Percentiles rank a stretch among this genome's conserved stretches.
Evolutionary conservation across 345 rosid genomes (phyloP).

Genomic region (Microthlaspi erraticum): DNA sequence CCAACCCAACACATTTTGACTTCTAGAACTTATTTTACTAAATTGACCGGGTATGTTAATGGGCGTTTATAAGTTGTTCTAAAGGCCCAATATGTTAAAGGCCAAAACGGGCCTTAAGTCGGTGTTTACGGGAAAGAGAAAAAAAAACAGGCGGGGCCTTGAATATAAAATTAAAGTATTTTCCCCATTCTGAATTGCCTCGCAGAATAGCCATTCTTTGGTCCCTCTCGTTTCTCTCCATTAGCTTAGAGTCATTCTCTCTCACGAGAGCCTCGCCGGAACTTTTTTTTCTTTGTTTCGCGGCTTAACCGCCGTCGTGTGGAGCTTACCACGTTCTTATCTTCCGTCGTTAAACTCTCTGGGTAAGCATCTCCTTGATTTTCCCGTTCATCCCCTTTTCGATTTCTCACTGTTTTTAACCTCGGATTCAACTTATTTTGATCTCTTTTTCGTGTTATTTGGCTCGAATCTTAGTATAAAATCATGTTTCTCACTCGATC

Average conservation of each 20-base stretch:
- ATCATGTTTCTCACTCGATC: conserved; percentile 21
- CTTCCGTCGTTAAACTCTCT: background rate
- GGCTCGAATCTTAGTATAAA: background rate
- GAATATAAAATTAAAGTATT: background rate
- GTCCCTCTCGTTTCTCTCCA: background rate
- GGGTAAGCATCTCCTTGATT: conserved; percentile 15
- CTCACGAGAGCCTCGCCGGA: conserved; percentile 26
- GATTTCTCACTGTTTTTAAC: conserved; percentile 32
- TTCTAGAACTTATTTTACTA: background rate
- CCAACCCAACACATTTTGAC: conserved; percentile 2
- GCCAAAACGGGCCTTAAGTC: background rate
- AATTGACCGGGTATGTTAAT: background rate
- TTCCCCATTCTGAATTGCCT: conserved; percentile 8
- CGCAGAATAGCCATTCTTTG: conserved; percentile 16
- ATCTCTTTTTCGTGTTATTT: conserved; percentile 15
- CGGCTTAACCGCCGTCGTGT: conserved; percentile 8
- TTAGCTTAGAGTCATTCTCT: conserved; percentile 23
- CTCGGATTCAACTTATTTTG: conserved; percentile 27
- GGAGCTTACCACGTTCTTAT: background rate
- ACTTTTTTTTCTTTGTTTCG: background rate
- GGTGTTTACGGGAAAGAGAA: background rate
- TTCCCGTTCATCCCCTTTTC: conserved; percentile 29
- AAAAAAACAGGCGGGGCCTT: background rate
- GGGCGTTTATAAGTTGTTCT: background rate
- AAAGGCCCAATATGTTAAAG: background rate